These are phyloP conservation scores for Globisporangium abappressorium DNA, from an alignment of 352 stramenopile genomes.

Conservation along the genomic window DNA sequence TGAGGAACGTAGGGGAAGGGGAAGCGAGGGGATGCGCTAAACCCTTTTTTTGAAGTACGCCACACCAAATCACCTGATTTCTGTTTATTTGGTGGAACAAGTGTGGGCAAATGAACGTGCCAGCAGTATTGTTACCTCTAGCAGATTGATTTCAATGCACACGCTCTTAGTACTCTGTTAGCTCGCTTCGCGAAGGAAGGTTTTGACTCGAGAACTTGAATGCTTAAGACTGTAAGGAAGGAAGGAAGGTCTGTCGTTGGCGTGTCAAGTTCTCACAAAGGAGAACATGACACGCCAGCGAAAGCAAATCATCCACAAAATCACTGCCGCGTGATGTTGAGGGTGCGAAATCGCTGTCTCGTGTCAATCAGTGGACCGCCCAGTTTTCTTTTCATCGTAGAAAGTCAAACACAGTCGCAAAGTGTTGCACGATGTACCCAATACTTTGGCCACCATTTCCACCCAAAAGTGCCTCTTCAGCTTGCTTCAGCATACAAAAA, in stretches of 20 bases:
- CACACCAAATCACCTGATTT: not conserved
- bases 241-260: not conserved
- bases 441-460: not conserved
- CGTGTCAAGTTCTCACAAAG: not conserved
- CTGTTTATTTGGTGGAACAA: not conserved
- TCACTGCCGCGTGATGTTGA: not conserved
- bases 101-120: not conserved
- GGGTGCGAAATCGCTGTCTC: not conserved
- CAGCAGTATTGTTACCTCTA: too few species aligned
- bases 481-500: not conserved
- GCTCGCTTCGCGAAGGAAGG: too few species aligned
- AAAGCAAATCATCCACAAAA: not conserved
- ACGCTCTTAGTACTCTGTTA: too few species aligned
- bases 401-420: not conserved
- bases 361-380: not conserved
- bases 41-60: not conserved
- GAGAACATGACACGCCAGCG: too few species aligned
- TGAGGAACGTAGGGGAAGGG: not conserved
- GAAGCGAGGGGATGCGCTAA: not conserved
- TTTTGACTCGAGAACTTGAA: not conserved
- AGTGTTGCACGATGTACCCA: not conserved
- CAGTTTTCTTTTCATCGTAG: not conserved
- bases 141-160: too few species aligned
- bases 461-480: not conserved
- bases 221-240: not conserved